phyloP scores from a whole-genome alignment of 1,284 basidiomycete genomes.

The Ganoderma sinense region DNA sequence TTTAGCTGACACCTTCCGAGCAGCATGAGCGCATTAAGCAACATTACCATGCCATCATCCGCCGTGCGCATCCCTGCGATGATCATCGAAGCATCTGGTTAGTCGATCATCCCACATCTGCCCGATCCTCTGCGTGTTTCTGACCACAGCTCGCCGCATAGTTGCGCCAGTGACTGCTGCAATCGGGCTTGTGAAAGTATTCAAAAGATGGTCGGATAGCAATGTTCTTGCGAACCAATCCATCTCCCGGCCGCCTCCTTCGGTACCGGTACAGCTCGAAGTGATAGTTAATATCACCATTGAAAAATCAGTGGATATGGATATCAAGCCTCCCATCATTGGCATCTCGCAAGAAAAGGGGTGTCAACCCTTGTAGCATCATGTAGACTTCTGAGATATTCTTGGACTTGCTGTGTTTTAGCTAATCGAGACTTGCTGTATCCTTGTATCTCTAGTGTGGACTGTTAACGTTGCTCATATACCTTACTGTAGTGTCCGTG shows the following conservation, averaged over 20 bases:
- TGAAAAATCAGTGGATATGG: background rate
- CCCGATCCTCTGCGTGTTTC: background rate
- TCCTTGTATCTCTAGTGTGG: background rate
- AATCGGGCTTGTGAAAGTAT: background rate
- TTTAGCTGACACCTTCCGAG: background rate
- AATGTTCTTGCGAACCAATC: background rate
- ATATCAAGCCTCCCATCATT: background rate
- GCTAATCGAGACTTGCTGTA: background rate
- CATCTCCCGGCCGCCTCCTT: background rate
- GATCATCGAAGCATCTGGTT: constrained; percentile 32
- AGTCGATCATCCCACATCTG: constrained; percentile 7
- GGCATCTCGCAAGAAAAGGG: background rate
- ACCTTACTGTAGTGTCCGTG: background rate
- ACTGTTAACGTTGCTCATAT: background rate
- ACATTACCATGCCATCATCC: constrained; percentile 12
- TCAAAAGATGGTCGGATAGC: background rate
- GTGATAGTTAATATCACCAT: background rate
- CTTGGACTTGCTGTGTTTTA: background rate
- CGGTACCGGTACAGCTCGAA: background rate
- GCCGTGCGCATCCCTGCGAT: constrained; percentile 29
- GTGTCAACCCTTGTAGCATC: background rate
- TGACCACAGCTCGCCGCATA: background rate
- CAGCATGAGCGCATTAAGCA: constrained; percentile 29
- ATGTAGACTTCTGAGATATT: background rate
- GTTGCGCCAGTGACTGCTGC: constrained; percentile 28